Evolutionary conservation across 345 rosid species (phyloP).

Genomic region (Capsella bursapastoris): DNA sequence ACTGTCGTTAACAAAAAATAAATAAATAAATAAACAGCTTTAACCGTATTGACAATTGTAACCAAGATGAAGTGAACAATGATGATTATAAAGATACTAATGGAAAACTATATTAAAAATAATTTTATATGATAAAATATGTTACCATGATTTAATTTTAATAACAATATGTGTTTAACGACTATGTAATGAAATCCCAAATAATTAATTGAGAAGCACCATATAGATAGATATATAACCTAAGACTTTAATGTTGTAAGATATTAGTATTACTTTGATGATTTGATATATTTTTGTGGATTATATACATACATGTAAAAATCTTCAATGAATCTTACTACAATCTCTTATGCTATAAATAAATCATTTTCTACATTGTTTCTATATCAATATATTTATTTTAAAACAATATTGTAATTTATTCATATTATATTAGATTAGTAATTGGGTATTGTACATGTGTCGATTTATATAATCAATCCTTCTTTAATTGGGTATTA

Average conservation of each 20-base stretch:
- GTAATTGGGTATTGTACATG: not conserved
- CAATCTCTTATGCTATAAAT: not conserved
- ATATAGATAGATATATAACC: not conserved
- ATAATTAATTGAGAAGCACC: not conserved
- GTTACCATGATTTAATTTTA: too few relatives aligned
- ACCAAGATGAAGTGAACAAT: not conserved
- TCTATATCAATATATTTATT: not conserved
- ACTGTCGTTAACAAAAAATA: not conserved
- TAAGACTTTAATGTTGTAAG: not conserved
- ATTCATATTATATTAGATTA: too few relatives aligned
- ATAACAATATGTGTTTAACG: not conserved
- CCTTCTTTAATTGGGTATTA: not conserved
- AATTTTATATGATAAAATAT: too few relatives aligned
- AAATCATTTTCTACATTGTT: not conserved
- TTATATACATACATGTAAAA: not conserved
- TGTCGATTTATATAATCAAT: not conserved
- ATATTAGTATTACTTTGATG: not conserved
- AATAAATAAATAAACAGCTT: not conserved
- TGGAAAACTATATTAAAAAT: too few relatives aligned
- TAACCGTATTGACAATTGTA: not conserved
- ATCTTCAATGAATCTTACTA: not conserved
- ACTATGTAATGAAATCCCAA: not conserved
- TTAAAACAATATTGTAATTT: too few relatives aligned
- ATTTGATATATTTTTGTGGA: not conserved
- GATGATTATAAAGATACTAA: too few relatives aligned